These are phyloP conservation scores for Pleurostoma richardsiae DNA, from an alignment of 2,329 filamentous ascomycete genomes.

Conservation along the genomic window DNA sequence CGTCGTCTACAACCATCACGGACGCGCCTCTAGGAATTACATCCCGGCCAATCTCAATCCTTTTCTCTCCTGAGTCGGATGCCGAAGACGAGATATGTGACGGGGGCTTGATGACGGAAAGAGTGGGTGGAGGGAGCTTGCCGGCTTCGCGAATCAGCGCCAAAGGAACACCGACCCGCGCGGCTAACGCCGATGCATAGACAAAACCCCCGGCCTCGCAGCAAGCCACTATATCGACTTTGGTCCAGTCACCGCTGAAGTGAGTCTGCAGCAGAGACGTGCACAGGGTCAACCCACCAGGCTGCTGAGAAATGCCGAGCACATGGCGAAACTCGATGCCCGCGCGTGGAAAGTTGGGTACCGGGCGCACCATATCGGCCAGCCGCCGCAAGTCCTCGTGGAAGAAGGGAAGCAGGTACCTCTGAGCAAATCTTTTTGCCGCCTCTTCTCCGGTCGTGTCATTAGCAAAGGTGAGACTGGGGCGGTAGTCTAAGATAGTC, in stretches of 20 bases:
- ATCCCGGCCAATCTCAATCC: slow-evolving; percentile 44
- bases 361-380: slow-evolving; percentile 39
- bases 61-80: slow-evolving; percentile 18
- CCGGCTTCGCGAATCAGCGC: slow-evolving; percentile 47
- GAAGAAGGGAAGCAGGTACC: slow-evolving; percentile 37
- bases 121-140: slow-evolving; percentile 53
- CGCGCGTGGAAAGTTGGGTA: slow-evolving; percentile 44
- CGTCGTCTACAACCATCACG: slow-evolving; percentile 57
- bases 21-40: slow-evolving; percentile 29
- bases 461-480: slow-evolving; percentile 48
- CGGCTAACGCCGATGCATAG: slow-evolving; percentile 46
- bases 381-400: slow-evolving; percentile 39
- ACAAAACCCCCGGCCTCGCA: slow-evolving; percentile 56
- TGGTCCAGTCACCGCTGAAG: slow-evolving; percentile 40
- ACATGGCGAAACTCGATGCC: slow-evolving; percentile 54
- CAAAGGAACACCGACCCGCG: slow-evolving; percentile 32
- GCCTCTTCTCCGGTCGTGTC: slow-evolving; percentile 32
- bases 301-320: slow-evolving; percentile 47
- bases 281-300: slow-evolving; percentile 44
- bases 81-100: slow-evolving; percentile 50
- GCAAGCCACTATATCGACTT: slow-evolving; percentile 37
- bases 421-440: slow-evolving; percentile 32
- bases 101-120: slow-evolving; percentile 38
- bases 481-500: slow-evolving; percentile 18
- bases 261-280: slow-evolving; percentile 40